phyloP scores from a whole-genome alignment of 345 rosid species.

The Streptanthus diversifolius region DNA sequence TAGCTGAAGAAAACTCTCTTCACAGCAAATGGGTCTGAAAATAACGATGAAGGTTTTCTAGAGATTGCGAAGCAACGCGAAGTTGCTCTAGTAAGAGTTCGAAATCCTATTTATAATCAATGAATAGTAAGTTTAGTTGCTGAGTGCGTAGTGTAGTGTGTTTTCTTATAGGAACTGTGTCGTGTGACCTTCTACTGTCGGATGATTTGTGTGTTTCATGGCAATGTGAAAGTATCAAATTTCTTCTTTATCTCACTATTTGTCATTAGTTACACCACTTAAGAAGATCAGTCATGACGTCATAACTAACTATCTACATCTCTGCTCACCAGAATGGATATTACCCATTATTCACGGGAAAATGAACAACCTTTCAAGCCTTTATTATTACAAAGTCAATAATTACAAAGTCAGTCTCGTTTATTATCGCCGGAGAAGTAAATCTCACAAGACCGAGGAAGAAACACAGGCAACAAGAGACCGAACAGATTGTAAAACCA shows the following conservation, averaged over 20 bases:
- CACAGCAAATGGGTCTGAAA: not conserved
- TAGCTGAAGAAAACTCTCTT: conserved; percentile 1
- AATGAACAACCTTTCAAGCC: not conserved
- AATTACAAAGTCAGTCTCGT: conserved; percentile 13
- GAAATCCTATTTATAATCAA: not conserved
- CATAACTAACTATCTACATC: not conserved
- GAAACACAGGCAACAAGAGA: conserved; percentile 74
- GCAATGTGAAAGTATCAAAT: not conserved
- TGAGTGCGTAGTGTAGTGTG: not conserved
- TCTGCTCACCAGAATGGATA: not conserved
- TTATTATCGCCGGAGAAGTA: conserved; percentile 45
- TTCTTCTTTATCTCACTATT: not conserved
- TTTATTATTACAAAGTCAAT: conserved; percentile 14
- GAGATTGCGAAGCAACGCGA: conserved; percentile 15
- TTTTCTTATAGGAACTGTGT: not conserved
- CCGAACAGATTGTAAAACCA: conserved; percentile 87
- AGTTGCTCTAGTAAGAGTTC: conserved; percentile 4
- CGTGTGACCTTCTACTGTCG: not conserved
- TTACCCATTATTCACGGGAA: not conserved
- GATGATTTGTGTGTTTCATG: not conserved
- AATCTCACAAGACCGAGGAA: conserved; percentile 65
- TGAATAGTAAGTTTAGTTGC: not conserved
- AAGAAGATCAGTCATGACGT: not conserved
- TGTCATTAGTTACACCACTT: not conserved
- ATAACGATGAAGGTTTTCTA: not conserved